phyloP scores from a whole-genome alignment of 2,329 filamentous ascomycete species.

The Chrysosporium queenslandicum region DNA sequence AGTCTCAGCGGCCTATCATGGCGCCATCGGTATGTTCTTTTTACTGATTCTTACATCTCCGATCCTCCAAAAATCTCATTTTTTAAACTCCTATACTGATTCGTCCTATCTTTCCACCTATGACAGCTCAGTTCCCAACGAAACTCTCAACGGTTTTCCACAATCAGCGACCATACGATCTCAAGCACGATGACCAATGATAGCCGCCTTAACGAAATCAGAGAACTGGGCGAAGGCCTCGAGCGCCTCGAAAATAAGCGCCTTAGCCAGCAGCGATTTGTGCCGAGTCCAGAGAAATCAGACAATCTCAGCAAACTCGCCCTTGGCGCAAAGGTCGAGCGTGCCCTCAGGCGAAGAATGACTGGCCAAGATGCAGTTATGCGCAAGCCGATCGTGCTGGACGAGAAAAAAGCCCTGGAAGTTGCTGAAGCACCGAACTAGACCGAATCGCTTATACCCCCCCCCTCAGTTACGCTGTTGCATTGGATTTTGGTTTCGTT shows the following conservation, averaged over 20 bases:
- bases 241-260: constrained; percentile 86
- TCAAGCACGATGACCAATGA: constrained; percentile 34
- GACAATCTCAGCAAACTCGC: constrained; percentile 78
- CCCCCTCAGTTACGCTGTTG: not conserved
- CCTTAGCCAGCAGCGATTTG: constrained; percentile 69
- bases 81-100: not conserved
- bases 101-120: not conserved
- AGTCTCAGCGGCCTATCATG: constrained; percentile 49
- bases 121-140: constrained; percentile 38
- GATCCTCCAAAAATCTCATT: constrained; percentile 16
- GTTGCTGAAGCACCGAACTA: constrained; percentile 11
- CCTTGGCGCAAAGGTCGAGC: constrained; percentile 79
- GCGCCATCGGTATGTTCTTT: constrained; percentile 40
- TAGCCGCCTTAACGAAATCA: constrained; percentile 53
- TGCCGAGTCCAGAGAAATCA: constrained; percentile 66
- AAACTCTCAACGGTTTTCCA: constrained; percentile 45
- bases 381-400: constrained; percentile 50
- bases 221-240: constrained; percentile 68
- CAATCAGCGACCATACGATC: constrained; percentile 41
- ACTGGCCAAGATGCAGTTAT: constrained; percentile 71
- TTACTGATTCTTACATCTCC: not conserved
- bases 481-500: not conserved
- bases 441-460: constrained; percentile 1
- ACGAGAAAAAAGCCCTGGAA: constrained; percentile 29
- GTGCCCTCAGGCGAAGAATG: constrained; percentile 78